Evolutionary conservation across 164 flowering plant species (phyloP), one percentile per base, ranked within the genome.

Genomic region (Aristolochia californica): DNA sequence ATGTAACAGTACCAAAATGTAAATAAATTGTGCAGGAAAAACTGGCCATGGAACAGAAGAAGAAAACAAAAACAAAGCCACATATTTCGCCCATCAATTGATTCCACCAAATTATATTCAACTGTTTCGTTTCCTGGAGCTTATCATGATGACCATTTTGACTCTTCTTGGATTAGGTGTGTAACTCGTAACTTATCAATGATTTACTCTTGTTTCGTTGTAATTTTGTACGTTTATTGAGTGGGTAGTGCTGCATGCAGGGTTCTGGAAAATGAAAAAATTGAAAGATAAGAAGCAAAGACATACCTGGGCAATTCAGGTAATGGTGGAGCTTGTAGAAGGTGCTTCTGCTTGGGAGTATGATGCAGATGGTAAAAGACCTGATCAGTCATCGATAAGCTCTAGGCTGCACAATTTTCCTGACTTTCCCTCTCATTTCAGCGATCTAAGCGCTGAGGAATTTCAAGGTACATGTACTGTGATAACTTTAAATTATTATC

Each of bases 281-380:
- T 7, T 53, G n/a, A 53, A 27, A 24, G 40, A 11, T 7, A 25
- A 24, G 43, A 53, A 53, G 21, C 30, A 53, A 20, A 53, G 28
- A 34, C 43, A 53, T 20, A 27, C 11, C 15, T 53, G 56, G 56
- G 56, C 56, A 14, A 18, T 27, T 34, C 56, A 53, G 28, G 56
- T 53, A 13, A 26, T 53, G 56, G 43, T 27, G 16, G 56, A 26
- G 14, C 43, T 53, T 8, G 28, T 53, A 18, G 28, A 27, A 16
- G 28, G 28, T 53, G 38, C 20, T 14, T 53, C 56, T 17, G 17
- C 56, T 4, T 53, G 28, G 21, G 20, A 53, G 22, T 53, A 53
- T 17, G 21, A 53, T 23, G 43, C 26, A 7, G 28, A 25, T 53
- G 43, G 43, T 20, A 53, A 50, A 24, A 50, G 18, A 16, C 22